phyloP scores from a whole-genome alignment of 2,329 filamentous ascomycete genomes.

The Aspergillus eucalypticola region DNA sequence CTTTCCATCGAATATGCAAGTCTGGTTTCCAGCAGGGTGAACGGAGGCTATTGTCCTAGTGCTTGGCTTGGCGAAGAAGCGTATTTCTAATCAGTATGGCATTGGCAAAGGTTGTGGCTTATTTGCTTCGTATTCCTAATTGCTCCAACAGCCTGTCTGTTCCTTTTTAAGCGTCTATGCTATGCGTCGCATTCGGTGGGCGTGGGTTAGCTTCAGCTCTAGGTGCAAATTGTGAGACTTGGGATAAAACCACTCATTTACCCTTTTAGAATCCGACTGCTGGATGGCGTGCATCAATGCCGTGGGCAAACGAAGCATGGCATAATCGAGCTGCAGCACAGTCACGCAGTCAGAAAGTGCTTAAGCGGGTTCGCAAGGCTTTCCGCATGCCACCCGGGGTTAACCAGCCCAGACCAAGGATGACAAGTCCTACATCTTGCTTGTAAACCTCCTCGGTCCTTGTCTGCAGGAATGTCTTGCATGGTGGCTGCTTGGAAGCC shows the following conservation, averaged over 20 bases:
- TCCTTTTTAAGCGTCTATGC: constrained; percentile 19
- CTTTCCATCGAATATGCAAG: constrained; percentile 3
- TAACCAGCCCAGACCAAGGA: not conserved
- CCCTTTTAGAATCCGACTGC: not conserved
- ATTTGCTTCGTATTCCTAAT: constrained; percentile 5
- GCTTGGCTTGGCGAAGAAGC: constrained; percentile 1
- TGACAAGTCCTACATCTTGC: not conserved
- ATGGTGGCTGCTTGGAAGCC: not conserved
- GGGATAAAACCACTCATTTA: not conserved
- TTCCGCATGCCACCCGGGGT: not conserved
- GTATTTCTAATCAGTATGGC: not conserved
- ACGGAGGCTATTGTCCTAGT: constrained; percentile 2
- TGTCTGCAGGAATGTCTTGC: not conserved
- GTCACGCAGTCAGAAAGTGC: not conserved
- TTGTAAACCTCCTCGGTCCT: not conserved
- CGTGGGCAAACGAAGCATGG: not conserved
- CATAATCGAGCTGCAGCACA: not conserved
- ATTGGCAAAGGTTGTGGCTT: constrained; percentile 5
- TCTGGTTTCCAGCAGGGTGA: constrained; percentile 1
- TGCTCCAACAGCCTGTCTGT: constrained; percentile 5
- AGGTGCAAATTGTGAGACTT: constrained; percentile 5
- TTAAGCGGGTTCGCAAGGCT: not conserved
- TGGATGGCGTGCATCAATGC: not conserved
- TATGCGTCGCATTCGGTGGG: constrained; percentile 25
- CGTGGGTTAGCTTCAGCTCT: constrained; percentile 10